Conservation (phyloP, 2,329 filamentous ascomycete genomes). For the Pyricularia sp. region DNA sequence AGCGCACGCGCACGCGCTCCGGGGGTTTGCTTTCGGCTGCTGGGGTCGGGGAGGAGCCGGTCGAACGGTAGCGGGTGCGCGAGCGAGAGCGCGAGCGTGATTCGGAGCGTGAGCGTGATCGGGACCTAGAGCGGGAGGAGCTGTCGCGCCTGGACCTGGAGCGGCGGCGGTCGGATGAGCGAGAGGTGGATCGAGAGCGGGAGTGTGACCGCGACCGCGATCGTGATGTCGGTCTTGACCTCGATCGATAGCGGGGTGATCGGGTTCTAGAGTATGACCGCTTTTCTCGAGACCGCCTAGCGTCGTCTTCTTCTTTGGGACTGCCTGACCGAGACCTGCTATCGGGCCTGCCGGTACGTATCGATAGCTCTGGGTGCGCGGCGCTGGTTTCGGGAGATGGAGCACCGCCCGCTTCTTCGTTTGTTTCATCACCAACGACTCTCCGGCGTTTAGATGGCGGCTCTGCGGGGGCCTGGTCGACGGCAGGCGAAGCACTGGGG, state of each 20-base stretch:
- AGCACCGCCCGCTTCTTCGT: not conserved
- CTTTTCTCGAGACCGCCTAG: not conserved
- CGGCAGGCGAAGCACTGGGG: not conserved
- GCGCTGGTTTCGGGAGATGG: not conserved
- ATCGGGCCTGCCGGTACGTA: not conserved
- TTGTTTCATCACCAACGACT: not conserved
- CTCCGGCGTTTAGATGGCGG: constrained; percentile 3
- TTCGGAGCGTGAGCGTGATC: constrained; percentile 21
- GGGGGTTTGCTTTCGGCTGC: constrained; percentile 36
- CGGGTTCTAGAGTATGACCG: not conserved
- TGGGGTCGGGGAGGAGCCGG: not conserved
- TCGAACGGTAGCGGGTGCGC: constrained; percentile 18
- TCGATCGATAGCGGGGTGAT: constrained; percentile 6
- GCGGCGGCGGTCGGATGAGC: constrained; percentile 22
- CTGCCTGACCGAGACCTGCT: not conserved
- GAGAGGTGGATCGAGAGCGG: constrained; percentile 21
- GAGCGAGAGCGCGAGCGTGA: constrained; percentile 22
- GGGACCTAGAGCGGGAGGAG: constrained; percentile 21
- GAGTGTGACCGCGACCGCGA: constrained; percentile 16
- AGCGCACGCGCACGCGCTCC: constrained; percentile 31
- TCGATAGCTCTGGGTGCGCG: not conserved
- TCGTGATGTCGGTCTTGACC: constrained; percentile 14
- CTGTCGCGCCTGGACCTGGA: constrained; percentile 28
- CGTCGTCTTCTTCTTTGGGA: not conserved
- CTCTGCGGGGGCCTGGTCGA: not conserved